phyloP scores from a whole-genome alignment of 2,329 filamentous ascomycete genomes.

The Venturia nashicola region DNA sequence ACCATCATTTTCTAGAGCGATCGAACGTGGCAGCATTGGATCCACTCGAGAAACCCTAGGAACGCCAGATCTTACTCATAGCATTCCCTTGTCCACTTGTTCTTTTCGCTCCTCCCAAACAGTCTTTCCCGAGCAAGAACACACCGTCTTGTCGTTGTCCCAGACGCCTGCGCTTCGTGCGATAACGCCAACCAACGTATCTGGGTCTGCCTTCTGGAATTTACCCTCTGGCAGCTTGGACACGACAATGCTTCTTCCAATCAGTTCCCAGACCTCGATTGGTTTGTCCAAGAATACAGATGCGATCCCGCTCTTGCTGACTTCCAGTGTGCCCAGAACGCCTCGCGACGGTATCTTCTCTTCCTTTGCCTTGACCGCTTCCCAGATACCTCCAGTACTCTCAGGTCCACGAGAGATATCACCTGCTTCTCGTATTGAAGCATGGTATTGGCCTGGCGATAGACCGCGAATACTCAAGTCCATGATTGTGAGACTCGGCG shows the following conservation, averaged over 20 bases:
- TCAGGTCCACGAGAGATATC: conserved; percentile 75
- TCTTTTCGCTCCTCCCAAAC: conserved; percentile 95
- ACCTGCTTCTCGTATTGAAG: conserved; percentile 74
- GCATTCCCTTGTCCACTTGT: conserved; percentile 80
- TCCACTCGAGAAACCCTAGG: background rate
- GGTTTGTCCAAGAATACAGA: conserved; percentile 68
- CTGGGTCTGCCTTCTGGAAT: conserved; percentile 59
- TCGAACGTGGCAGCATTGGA: background rate
- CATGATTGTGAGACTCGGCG: conserved; percentile 63
- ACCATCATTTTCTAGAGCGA: background rate
- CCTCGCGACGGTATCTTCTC: conserved; percentile 41
- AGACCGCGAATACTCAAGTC: conserved; percentile 81
- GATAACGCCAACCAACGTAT: conserved; percentile 86
- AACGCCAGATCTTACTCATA: conserved; percentile 37
- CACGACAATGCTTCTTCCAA: conserved; percentile 84
- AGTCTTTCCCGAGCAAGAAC: conserved; percentile 94
- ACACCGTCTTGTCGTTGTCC: conserved; percentile 98
- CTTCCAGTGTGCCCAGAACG: conserved; percentile 60
- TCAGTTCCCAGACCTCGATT: conserved; percentile 90
- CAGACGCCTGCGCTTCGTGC: conserved; percentile 93
- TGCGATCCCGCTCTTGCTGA: conserved; percentile 64
- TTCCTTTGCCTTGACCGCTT: conserved; percentile 16
- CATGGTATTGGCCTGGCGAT: conserved; percentile 66
- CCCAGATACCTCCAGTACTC: conserved; percentile 76
- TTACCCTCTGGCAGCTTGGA: conserved; percentile 52